A percentile compares a stretch with the other conserved stretches of the same genome.
These are phyloP conservation scores for Apodospora peruviana DNA, from an alignment of 495 filamentous ascomycete species.

Conservation along the genomic window DNA sequence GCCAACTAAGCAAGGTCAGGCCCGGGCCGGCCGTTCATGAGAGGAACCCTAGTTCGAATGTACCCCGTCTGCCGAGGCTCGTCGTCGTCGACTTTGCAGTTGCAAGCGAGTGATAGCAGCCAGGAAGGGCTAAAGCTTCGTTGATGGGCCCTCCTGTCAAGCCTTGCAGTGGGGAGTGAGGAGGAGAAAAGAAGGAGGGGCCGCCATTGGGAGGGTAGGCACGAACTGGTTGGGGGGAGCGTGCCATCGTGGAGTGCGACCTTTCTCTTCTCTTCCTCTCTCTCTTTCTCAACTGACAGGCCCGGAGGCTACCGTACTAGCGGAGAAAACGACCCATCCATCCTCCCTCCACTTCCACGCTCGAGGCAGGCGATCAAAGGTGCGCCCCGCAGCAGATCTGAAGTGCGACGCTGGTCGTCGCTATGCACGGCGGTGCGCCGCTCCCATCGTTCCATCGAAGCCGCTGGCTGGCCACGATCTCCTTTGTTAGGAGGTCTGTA, in stretches of 20 bases:
- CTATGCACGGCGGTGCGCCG: neutral
- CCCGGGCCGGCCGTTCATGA: neutral
- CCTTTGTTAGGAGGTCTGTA: no score
- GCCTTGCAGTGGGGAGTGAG: no score
- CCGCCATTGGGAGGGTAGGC: no score
- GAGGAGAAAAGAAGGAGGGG: no score
- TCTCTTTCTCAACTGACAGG: neutral
- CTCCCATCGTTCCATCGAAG: no score
- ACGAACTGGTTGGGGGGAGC: no score
- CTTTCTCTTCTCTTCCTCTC: neutral
- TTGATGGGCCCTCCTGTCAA: no score
- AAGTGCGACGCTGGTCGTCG: neutral
- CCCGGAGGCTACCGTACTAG: neutral
- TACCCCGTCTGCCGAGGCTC: neutral
- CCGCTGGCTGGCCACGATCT: neutral
- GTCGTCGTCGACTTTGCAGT: no score
- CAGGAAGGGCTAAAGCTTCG: no score
- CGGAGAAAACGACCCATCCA: neutral
- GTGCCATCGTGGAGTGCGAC: no score
- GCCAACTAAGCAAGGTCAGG: neutral
- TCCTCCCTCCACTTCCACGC: neutral
- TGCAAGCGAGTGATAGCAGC: no score
- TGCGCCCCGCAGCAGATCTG: slow-evolving; percentile 1
- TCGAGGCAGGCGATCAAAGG: neutral
- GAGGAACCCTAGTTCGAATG: neutral